Base-by-base conservation (phyloP, 1,284 basidiomycete genomes). In the Puccinia polysora region DNA sequence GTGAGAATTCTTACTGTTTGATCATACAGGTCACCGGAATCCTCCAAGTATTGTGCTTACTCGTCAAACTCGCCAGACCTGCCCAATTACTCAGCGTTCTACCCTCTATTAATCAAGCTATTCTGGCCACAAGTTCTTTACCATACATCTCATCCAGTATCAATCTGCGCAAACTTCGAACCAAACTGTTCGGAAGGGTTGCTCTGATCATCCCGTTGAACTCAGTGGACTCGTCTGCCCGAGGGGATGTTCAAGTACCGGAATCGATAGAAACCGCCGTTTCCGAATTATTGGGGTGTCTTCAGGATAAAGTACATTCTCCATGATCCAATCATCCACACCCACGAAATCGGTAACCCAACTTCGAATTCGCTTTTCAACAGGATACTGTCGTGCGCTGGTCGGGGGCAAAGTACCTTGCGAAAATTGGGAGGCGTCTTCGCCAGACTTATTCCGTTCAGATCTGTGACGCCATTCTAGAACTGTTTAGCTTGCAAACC, bases 331-430 rank as follows among this genome's bases (percentile, higher is more conserved):
- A 45, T n/a, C n/a, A n/a, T 45, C n/a, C n/a, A 45, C 40, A 45
- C 10, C 40, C 40, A 45, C 40, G n/a, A 45, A n/a, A n/a, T n/a
- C n/a, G n/a, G n/a, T n/a, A n/a, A n/a, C n/a, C n/a, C n/a, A n/a
- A n/a, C n/a, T n/a, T n/a, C n/a, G n/a, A n/a, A n/a, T n/a, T n/a
- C n/a, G 40, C 40, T 45, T 45, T 70, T 14, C 25, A 25, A 20
- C 76, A 96, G 91, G 94, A 97, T 78, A 97, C 96, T 0, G 83
- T 93, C 34, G 92, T 98, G 23, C 89, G 96, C 56, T 98, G 92
- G 85, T 93, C 94, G 10, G 86, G 91, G 1, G 91, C 96, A 4
- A 99, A 98, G 80, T 91, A 91, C 30, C 82, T 97, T 12, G 90
- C 93, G 4, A 87, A 93, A 6, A 85, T 98, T 49, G 85, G 90